phyloP scores from a whole-genome alignment of 108 stramenopile genomes.

The Seminavis robusta region DNA sequence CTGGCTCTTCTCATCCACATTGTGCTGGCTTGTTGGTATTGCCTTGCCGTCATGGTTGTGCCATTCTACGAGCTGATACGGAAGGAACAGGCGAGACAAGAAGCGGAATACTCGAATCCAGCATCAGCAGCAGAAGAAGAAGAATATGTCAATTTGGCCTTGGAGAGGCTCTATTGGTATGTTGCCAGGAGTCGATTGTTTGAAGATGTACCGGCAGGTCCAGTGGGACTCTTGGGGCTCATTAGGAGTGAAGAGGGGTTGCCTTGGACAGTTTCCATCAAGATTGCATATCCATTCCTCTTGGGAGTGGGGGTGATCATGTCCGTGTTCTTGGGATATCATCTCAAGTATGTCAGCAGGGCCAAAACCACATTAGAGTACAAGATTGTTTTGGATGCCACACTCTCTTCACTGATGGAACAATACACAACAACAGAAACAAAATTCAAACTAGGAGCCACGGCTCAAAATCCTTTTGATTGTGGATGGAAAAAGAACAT shows the following conservation, averaged over 20 bases:
- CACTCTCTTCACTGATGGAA: constrained; percentile 7
- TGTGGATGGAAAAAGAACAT: constrained; percentile 34
- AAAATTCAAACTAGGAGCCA: not conserved
- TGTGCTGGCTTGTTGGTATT: constrained; percentile 61
- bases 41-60: constrained; percentile 37
- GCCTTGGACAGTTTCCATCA: constrained; percentile 21
- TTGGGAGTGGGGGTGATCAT: constrained; percentile 24
- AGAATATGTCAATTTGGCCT: too few relatives aligned
- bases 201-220: too few relatives aligned
- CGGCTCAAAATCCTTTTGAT: constrained; percentile 30
- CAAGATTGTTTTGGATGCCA: constrained; percentile 26
- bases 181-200: too few relatives aligned
- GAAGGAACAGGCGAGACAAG: too few relatives aligned
- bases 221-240: too few relatives aligned
- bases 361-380: constrained; percentile 50
- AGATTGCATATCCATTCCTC: constrained; percentile 45
- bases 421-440: not conserved
- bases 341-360: constrained; percentile 26
- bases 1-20: constrained; percentile 57
- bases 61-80: constrained; percentile 48
- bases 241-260: too few relatives aligned
- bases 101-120: too few relatives aligned
- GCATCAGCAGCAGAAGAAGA: too few relatives aligned
- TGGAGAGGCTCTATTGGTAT: too few relatives aligned
- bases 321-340: constrained; percentile 29